Conservation (phyloP, 768 basidiomycete genomes). For the Suillus luteus region DNA sequence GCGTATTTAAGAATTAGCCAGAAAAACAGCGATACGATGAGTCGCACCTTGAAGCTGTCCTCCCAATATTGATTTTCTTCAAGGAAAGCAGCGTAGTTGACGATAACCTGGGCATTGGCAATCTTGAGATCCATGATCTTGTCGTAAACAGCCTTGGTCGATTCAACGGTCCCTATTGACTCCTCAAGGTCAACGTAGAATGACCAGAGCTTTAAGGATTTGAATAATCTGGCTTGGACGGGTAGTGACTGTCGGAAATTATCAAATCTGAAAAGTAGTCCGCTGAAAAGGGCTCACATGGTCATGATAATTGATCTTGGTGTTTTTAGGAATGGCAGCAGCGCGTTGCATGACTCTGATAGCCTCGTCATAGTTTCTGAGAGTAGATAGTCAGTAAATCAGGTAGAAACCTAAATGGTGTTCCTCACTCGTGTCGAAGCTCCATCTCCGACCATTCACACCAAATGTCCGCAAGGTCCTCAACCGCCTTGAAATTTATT, state of each 20-base stretch:
- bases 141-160: conserved; percentile 91
- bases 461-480: conserved; percentile 98
- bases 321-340: conserved; percentile 85
- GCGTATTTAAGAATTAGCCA: conserved; percentile 7
- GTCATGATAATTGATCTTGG: conserved; percentile 91
- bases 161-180: conserved; percentile 92
- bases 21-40: not conserved
- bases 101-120: conserved; percentile 95
- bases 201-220: conserved; percentile 97
- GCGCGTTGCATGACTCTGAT: conserved; percentile 97
- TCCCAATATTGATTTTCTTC: conserved; percentile 99
- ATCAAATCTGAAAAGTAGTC: conserved; percentile 17
- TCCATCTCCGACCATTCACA: conserved; percentile 99
- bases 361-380: conserved; percentile 94
- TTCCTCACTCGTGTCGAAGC: conserved; percentile 85
- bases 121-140: conserved; percentile 95
- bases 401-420: not conserved
- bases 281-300: conserved; percentile 56
- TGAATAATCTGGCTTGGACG: conserved; percentile 90
- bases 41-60: conserved; percentile 89
- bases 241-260: conserved; percentile 60
- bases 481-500: conserved; percentile 91
- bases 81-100: conserved; percentile 96
- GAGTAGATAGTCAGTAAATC: conserved; percentile 15
- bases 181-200: conserved; percentile 98